These are phyloP conservation scores for Phytophthora pluvialis DNA, from an alignment of 352 stramenopile genomes.

Conservation along the genomic window DNA sequence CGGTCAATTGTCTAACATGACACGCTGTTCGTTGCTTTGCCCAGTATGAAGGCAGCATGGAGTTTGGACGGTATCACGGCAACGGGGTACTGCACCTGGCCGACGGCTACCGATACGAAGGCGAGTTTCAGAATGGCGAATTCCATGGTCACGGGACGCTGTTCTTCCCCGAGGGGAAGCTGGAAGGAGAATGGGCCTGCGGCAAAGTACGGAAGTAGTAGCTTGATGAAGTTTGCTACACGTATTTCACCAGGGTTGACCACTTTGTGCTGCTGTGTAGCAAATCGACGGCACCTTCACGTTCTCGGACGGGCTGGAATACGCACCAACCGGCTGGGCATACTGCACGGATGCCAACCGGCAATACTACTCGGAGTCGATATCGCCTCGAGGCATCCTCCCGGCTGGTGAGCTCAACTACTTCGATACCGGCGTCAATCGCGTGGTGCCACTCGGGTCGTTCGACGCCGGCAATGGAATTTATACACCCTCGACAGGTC, in stretches of 20 bases:
- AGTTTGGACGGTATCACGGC: constrained; percentile 70
- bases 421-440: constrained; percentile 69
- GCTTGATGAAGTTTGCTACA: background rate
- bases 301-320: constrained; percentile 80
- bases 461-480: constrained; percentile 84
- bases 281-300: constrained; percentile 81
- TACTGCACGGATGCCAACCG: constrained; percentile 74
- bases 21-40: background rate
- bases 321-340: constrained; percentile 58
- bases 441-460: constrained; percentile 69
- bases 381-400: constrained; percentile 58
- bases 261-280: constrained; percentile 19
- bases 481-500: constrained; percentile 64
- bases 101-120: constrained; percentile 78
- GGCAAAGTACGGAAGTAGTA: constrained; percentile 56
- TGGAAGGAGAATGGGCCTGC: constrained; percentile 71
- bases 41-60: constrained; percentile 66
- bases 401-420: constrained; percentile 71
- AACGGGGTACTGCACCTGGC: constrained; percentile 59
- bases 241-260: background rate
- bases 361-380: constrained; percentile 73
- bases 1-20: constrained; percentile 1
- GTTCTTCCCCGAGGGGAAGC: constrained; percentile 69
- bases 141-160: constrained; percentile 82
- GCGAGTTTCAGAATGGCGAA: constrained; percentile 80